Base-by-base conservation (phyloP, 2,329 filamentous ascomycete species). In the Emergomyces orientalis region DNA sequence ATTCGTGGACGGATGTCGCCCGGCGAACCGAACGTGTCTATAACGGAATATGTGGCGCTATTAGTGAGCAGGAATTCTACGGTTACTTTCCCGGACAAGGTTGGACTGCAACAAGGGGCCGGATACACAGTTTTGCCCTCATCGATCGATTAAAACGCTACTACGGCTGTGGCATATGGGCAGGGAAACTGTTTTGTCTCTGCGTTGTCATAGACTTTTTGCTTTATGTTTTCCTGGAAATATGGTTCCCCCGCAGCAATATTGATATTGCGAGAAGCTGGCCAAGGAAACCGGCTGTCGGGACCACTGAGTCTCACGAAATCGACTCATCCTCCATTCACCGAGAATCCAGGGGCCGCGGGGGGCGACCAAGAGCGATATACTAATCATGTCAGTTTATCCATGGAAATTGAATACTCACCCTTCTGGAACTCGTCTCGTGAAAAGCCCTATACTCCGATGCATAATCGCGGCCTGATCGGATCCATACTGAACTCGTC, bases 81-180 rank as follows among this genome's bases (percentile, higher is more conserved):
- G 90, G 90, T 19, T 88, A 89, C 71, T 87, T 90, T 62, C 85
- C 86, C 3, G 85, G 83, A 7, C 83, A 84, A 66, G 80, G 81
- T 55, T 89, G 86, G 85, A 89, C 87, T 72, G 88, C 86, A 3
- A 88, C 87, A 14, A 82, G 88, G 66, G 87, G 86, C 51, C 80
- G 87, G 39, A 86, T 91, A 9, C 89, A 90, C 69, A 93, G 90
- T 69, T 96, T 96, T 72, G 90, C 93, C 6, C 83, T 99, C 54
- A 97, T 99, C 66, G 94, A 99, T 73, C 85, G 94, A 25, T 78
- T 99, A 25, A 99, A 99, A 77, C 82, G 94, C 64, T 99, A 99
- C 76, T 99, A 97, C 71, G 94, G 94, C 9, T 99, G 95, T 72
- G 94, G 94, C 41, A 93, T 97, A 59, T 99, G 94, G 94, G 94